These are phyloP conservation scores for Lactarius indigo DNA, from an alignment of 768 basidiomycete genomes.

Conservation along the genomic window DNA sequence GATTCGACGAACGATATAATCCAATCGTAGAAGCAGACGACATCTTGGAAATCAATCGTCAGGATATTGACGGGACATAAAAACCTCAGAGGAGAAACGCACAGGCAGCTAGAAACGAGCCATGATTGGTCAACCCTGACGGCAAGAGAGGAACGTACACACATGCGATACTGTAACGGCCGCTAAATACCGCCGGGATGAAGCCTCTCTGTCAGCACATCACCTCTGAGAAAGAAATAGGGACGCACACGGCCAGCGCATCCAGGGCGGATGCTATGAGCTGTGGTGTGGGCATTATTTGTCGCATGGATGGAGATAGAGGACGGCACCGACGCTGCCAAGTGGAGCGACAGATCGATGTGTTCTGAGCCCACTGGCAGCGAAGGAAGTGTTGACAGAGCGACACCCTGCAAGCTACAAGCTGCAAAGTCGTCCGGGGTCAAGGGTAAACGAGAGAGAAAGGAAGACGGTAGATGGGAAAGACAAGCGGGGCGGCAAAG, in stretches of 20 bases:
- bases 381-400: background rate
- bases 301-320: background rate
- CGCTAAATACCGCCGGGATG: constrained; percentile 4
- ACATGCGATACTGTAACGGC: constrained; percentile 18
- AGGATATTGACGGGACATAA: background rate
- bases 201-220: background rate
- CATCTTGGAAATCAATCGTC: constrained; percentile 9
- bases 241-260: background rate
- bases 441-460: background rate
- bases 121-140: background rate
- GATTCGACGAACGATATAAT: constrained; percentile 20
- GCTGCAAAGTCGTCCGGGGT: too few species aligned
- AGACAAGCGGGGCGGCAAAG: background rate
- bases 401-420: background rate
- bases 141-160: background rate
- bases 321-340: background rate
- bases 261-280: background rate
- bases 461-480: background rate
- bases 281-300: background rate
- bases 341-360: background rate
- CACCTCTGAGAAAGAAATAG: background rate
- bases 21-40: constrained; percentile 25
- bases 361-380: background rate
- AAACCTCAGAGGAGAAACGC: background rate
- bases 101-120: constrained; percentile 10